Base-by-base conservation (phyloP, 2,329 filamentous ascomycete genomes). In the Paraphoma sp. region DNA sequence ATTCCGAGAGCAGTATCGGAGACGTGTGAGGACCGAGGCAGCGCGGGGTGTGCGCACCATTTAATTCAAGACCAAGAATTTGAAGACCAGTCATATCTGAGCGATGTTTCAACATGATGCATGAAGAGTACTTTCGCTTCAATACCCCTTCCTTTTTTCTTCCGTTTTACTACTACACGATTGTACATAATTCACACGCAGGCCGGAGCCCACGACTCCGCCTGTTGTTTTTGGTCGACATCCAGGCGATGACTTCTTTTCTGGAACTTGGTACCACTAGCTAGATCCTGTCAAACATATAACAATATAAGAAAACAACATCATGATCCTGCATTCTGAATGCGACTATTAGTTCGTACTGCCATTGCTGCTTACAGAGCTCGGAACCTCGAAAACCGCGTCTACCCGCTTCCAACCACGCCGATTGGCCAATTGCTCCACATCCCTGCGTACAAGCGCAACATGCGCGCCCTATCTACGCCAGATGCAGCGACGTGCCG, bases 1-100 rank as follows among this genome's bases (percentile, higher is more conserved):
- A 70, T 90, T 89, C 76, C 82, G 87, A 38, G 86, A 89, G 47
- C 81, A 84, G 63, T 91, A 88, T 76, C 79, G 82, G 68, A 79
- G 82, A 62, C 79, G 84, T 52, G 75, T 82, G 45, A 81, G 80
- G 14, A 76, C 78, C 48, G 80, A 76, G 54, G 53, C 60, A 30
- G 69, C 71, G 9, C 60, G 60, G 17, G 64, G 62, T n/a, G 62
- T 76, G 56, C 71, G 69, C 53, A 76, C 74, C 10, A 77, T 77
- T 28, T 77, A 71, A 71, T 59, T 23, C 23, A 23, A 23, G 23
- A 23, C 5, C 23, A 23, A 23, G 23, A 23, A 23, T 23, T 23
- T 5, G 23, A 23, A 23, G 23, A 23, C 23, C 2, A 23, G 23
- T 23, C 23, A 23, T 23, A 23, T 23, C 23, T 23, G 23, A 23